Evolutionary conservation across 2,329 filamentous ascomycete species (phyloP).

Genomic region (Diaporthe amygdali): DNA sequence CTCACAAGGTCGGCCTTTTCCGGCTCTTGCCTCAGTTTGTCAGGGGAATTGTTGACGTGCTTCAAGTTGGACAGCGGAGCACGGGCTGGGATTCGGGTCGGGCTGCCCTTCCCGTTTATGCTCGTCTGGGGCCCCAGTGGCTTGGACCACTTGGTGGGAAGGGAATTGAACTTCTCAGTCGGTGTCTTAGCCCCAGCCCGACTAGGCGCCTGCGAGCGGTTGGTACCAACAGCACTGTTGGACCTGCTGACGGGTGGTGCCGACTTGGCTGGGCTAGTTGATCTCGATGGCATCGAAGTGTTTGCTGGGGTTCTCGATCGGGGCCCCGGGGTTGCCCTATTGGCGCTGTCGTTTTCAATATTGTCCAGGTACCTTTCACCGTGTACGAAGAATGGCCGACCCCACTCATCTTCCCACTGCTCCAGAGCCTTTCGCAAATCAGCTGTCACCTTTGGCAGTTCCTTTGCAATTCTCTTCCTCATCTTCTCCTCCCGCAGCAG

Average conservation of each 20-base stretch:
- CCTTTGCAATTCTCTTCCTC: slow-evolving; percentile 95
- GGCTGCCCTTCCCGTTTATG: slow-evolving; percentile 53
- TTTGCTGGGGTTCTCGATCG: slow-evolving; percentile 79
- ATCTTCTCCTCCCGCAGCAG: slow-evolving; percentile 96
- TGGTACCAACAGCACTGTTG: slow-evolving; percentile 38
- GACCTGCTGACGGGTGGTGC: slow-evolving; percentile 40
- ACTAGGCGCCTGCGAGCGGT: slow-evolving; percentile 40
- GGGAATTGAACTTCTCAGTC: slow-evolving; percentile 38
- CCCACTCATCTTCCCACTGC: slow-evolving; percentile 92
- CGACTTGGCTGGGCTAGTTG: slow-evolving; percentile 50
- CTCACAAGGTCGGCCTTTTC: slow-evolving; percentile 44
- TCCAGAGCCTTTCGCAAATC: slow-evolving; percentile 86
- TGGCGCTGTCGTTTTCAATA: slow-evolving; percentile 67
- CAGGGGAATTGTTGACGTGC: slow-evolving; percentile 80
- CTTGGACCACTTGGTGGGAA: slow-evolving; percentile 39
- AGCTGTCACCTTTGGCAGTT: slow-evolving; percentile 86
- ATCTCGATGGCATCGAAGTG: slow-evolving; percentile 37
- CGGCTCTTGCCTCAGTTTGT: slow-evolving; percentile 61
- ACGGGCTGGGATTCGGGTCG: slow-evolving; percentile 73
- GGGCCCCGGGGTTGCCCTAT: slow-evolving; percentile 62
- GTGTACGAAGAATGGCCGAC: slow-evolving; percentile 89
- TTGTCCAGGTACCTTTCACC: slow-evolving; percentile 90
- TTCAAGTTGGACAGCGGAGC: slow-evolving; percentile 72
- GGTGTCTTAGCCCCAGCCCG: slow-evolving; percentile 60
- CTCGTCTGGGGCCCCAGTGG: slow-evolving; percentile 30